Evolutionary conservation across 768 basidiomycete species (phyloP).

Genomic region (Roridomyces roridus): DNA sequence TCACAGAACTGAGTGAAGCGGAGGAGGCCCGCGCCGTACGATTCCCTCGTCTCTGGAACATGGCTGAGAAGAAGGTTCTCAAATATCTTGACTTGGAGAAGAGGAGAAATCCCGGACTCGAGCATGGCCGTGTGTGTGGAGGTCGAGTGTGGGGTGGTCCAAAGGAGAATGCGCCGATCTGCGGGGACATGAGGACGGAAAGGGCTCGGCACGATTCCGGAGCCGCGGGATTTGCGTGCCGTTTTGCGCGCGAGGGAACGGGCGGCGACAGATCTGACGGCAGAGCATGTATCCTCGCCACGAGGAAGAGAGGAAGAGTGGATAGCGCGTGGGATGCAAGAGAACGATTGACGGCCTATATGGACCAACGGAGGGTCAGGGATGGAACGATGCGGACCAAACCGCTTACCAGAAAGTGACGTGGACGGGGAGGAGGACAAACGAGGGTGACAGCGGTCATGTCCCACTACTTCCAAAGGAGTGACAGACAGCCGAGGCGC

Average conservation of each 20-base stretch:
- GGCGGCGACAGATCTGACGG: not conserved
- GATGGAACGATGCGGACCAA: no score
- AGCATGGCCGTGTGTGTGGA: not conserved
- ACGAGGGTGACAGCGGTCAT: no score
- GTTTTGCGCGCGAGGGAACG: not conserved
- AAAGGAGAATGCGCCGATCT: not conserved
- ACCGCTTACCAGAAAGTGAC: no score
- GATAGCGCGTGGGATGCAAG: no score
- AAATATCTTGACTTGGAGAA: not conserved
- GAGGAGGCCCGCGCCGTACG: constrained; percentile 32
- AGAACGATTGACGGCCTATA: no score
- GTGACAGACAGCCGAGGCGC: no score
- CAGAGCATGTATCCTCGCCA: no score
- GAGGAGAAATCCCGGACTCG: not conserved
- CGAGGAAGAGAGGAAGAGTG: no score
- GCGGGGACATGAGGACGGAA: not conserved
- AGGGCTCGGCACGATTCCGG: not conserved
- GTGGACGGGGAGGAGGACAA: no score
- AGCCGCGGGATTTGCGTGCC: not conserved
- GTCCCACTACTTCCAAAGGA: no score
- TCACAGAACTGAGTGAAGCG: constrained; percentile 24
- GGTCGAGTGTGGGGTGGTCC: not conserved
- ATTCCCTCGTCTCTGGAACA: constrained; percentile 11
- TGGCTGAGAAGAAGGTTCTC: not conserved
- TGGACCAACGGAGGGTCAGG: no score